Conservation (phyloP, 768 basidiomycete species). For the Trametes maxima region DNA sequence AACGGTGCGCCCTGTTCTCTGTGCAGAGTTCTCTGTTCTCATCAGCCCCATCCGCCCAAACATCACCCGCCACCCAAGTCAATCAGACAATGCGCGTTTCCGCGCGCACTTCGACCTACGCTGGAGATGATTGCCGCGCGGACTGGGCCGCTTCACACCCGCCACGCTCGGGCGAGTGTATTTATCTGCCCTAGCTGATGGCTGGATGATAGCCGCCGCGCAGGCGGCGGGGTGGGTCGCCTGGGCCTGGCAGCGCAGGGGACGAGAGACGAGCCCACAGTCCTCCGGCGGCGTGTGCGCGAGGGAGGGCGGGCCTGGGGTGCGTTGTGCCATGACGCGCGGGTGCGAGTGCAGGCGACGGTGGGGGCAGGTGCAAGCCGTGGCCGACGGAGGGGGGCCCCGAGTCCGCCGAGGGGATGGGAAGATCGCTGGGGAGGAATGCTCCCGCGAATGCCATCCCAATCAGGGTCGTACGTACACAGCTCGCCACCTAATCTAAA, state of each 20-base stretch:
- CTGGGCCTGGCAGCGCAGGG: not conserved
- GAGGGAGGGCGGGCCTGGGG: not conserved
- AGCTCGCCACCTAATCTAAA: slow-evolving; percentile 22
- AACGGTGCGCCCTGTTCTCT: not conserved
- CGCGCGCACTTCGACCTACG: slow-evolving; percentile 1
- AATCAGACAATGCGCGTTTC: slow-evolving; percentile 20
- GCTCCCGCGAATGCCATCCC: slow-evolving; percentile 25
- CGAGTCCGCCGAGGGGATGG: slow-evolving; percentile 11
- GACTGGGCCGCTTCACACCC: slow-evolving; percentile 8
- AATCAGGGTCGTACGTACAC: slow-evolving; percentile 25
- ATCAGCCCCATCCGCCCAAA: slow-evolving; percentile 2
- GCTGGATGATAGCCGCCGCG: slow-evolving; percentile 23
- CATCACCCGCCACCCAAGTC: slow-evolving; percentile 21
- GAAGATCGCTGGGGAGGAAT: slow-evolving; percentile 10
- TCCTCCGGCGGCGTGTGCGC: not conserved
- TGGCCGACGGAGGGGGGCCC: not conserved
- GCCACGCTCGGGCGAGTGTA: slow-evolving; percentile 17
- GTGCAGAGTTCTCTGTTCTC: not conserved
- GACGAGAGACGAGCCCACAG: slow-evolving; percentile 1
- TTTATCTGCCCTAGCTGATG: slow-evolving; percentile 26
- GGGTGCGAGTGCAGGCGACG: not conserved
- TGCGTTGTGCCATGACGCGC: not conserved
- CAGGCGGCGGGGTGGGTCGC: not conserved
- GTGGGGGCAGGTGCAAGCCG: too few relatives aligned
- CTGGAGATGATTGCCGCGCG: slow-evolving; percentile 25